Percentiles rank a stretch among this genome's conserved stretches.
Evolutionary conservation across 1,139 yeast genomes (phyloP).

Genomic region (Wickerhamiella pararugosa): DNA sequence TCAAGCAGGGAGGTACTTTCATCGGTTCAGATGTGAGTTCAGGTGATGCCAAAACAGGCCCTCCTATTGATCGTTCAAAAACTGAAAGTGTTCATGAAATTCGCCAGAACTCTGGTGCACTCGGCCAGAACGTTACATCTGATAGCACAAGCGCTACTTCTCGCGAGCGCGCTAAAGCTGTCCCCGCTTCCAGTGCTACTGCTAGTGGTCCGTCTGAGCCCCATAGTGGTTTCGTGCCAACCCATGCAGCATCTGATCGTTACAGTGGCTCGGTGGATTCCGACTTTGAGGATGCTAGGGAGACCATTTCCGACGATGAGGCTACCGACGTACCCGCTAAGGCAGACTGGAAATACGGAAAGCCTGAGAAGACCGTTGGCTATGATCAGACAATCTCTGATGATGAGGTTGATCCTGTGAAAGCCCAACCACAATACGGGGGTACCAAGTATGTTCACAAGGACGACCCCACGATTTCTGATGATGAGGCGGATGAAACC

Average conservation of each 20-base stretch:
- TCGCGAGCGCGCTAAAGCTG: too few species aligned
- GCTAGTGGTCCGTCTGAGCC: background rate
- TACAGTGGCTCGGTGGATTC: slow-evolving; percentile 48
- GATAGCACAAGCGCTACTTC: too few species aligned
- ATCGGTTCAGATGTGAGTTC: too few species aligned
- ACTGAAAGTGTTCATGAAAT: slow-evolving; percentile 2
- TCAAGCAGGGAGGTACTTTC: too few species aligned
- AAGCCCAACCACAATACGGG: too few species aligned
- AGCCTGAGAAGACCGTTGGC: background rate
- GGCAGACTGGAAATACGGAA: background rate
- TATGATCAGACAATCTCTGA: too few species aligned
- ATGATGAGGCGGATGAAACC: too few species aligned
- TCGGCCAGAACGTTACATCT: too few species aligned
- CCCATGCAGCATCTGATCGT: slow-evolving; percentile 1
- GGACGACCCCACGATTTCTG: too few species aligned
- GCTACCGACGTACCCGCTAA: slow-evolving; percentile 26
- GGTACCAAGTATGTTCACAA: too few species aligned
- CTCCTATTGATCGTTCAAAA: background rate
- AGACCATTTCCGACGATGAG: slow-evolving; percentile 83
- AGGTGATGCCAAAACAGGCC: background rate
- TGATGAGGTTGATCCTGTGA: too few species aligned
- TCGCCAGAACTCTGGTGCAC: too few species aligned
- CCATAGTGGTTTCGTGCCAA: background rate
- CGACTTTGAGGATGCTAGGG: slow-evolving; percentile 85
- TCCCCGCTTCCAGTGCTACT: background rate